A percentile compares a stretch with the other conserved stretches of the same genome.
Conservation (phyloP, 257 asterid genomes). For the Jacaranda copaia region DNA sequence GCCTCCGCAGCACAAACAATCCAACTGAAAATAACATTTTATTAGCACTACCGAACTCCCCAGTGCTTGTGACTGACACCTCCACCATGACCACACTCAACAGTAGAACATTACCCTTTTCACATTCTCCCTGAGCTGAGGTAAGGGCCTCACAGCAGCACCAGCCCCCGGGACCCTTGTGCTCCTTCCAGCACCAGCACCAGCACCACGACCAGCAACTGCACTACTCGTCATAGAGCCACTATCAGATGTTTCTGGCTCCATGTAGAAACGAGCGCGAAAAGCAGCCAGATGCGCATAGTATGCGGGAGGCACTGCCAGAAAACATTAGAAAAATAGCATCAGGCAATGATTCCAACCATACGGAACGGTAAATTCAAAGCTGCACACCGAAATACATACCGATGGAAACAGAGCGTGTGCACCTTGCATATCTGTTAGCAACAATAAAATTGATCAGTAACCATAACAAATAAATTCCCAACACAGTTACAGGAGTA, state of each 20-base stretch:
- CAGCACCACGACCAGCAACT: constrained; percentile 64
- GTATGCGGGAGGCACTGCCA: constrained; percentile 93
- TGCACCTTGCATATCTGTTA: constrained; percentile 89
- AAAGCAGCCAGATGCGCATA: constrained; percentile 97
- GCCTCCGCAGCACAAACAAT: neutral
- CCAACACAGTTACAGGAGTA: neutral
- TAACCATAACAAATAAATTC: neutral
- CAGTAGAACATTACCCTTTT: constrained; percentile 95
- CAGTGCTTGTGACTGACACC: no score
- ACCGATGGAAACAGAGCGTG: constrained; percentile 97
- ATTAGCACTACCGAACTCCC: neutral
- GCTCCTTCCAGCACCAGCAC: constrained; percentile 54
- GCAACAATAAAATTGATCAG: constrained; percentile 9
- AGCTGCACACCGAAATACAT: constrained; percentile 26
- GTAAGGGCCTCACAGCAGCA: constrained; percentile 87
- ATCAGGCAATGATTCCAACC: neutral
- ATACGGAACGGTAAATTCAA: neutral
- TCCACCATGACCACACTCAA: constrained; percentile 33
- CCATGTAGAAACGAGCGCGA: constrained; percentile 96
- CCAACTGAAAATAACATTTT: neutral
- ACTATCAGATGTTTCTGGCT: constrained; percentile 86
- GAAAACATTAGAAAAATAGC: neutral
- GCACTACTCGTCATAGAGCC: constrained; percentile 77
- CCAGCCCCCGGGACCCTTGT: constrained; percentile 57
- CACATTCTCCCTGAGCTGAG: constrained; percentile 87